Percentiles rank a stretch among this genome's conserved stretches.
Conservation (phyloP, 352 stramenopile genomes). For the Globisporangium splendens region DNA sequence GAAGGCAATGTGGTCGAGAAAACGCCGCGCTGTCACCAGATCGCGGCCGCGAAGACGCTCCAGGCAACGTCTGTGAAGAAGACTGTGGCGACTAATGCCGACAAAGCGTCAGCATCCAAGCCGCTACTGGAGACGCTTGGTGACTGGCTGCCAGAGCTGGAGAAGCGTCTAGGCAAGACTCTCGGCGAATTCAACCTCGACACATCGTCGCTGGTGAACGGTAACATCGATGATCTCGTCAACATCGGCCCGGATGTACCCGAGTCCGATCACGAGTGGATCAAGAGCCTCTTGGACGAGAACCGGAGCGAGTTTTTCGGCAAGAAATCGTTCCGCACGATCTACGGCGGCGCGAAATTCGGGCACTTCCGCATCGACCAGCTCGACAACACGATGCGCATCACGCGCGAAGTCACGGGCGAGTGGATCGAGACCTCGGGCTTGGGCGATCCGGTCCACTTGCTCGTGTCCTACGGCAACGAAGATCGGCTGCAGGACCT, state of each 20-base stretch:
- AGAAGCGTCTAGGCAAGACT: slow-evolving; percentile 38
- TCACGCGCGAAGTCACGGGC: slow-evolving; percentile 58
- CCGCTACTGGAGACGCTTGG: slow-evolving; percentile 3
- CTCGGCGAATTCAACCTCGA: slow-evolving; percentile 15
- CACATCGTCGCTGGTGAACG: not conserved
- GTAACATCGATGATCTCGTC: slow-evolving; percentile 9
- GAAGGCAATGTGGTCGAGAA: slow-evolving; percentile 40
- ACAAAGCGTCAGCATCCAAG: too few species aligned
- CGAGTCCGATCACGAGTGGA: slow-evolving; percentile 18
- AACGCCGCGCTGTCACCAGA: slow-evolving; percentile 37
- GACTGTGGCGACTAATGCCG: too few species aligned
- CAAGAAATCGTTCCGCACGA: slow-evolving; percentile 22
- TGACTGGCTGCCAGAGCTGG: slow-evolving; percentile 38
- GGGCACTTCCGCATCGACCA: slow-evolving; percentile 71
- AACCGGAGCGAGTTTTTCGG: slow-evolving; percentile 1
- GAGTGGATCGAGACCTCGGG: slow-evolving; percentile 67
- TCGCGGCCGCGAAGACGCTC: not conserved
- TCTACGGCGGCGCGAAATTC: slow-evolving; percentile 54
- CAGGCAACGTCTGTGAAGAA: not conserved
- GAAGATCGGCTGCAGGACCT: slow-evolving; percentile 10
- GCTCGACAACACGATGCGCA: slow-evolving; percentile 42
- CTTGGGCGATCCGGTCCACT: slow-evolving; percentile 37
- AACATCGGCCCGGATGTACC: slow-evolving; percentile 4
- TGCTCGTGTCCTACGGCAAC: slow-evolving; percentile 37
- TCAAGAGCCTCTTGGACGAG: slow-evolving; percentile 25